A percentile compares a stretch with the other conserved stretches of the same genome.
Evolutionary conservation across 441 rosid species (phyloP).

Genomic region (Raphanus hybrid): DNA sequence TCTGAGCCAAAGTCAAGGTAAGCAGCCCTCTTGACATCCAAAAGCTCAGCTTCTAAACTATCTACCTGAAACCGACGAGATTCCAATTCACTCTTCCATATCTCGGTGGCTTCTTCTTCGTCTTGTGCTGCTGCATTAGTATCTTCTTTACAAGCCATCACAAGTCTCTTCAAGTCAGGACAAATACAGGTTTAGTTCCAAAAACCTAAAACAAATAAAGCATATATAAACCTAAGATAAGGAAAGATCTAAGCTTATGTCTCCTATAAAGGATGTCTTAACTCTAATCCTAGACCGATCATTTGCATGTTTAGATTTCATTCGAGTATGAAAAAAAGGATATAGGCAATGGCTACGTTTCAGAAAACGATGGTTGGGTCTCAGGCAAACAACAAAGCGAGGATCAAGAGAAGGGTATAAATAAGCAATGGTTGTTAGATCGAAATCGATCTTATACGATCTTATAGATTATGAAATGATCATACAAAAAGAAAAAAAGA

Average conservation of each 20-base stretch:
- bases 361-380: neutral
- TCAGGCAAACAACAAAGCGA: neutral
- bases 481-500: neutral
- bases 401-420: neutral
- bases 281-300: conserved; percentile 14
- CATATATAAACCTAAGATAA: neutral
- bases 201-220: too few relatives aligned
- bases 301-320: neutral
- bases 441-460: neutral
- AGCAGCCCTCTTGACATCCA: conserved; percentile 63
- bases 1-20: conserved; percentile 61
- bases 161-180: neutral
- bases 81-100: conserved; percentile 72
- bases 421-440: neutral
- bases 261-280: neutral
- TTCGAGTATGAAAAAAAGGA: neutral
- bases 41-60: conserved; percentile 67
- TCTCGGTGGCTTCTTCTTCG: conserved; percentile 56
- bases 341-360: neutral
- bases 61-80: conserved; percentile 64
- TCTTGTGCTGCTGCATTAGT: conserved; percentile 46
- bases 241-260: conserved; percentile 25
- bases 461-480: conserved; percentile 13
- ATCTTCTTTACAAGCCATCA: conserved; percentile 46
- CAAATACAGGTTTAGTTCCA: conserved; percentile 20